A percentile compares a stretch with the other conserved stretches of the same genome.
Evolutionary conservation across 192 early-diverging fungal genomes (phyloP).

Genomic region (Backusella tuberculispora): DNA sequence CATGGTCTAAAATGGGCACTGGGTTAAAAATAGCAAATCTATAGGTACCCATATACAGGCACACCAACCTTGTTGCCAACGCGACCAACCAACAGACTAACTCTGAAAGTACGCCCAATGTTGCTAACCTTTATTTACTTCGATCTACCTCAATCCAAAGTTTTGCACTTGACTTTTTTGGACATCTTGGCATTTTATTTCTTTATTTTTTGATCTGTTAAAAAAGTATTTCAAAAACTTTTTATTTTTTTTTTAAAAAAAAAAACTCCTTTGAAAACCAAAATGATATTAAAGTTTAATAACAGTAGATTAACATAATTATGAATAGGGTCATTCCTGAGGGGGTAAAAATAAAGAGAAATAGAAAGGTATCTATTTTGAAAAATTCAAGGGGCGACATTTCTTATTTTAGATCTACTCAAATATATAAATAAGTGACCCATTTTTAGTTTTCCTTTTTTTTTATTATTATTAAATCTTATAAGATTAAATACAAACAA

Average conservation of each 20-base stretch:
- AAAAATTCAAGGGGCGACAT: background rate
- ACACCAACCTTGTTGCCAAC: background rate
- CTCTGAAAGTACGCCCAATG: background rate
- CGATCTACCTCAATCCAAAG: slow-evolving; percentile 6
- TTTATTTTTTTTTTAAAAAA: background rate
- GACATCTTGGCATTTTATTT: slow-evolving; percentile 7
- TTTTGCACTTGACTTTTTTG: slow-evolving; percentile 2
- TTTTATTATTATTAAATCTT: background rate
- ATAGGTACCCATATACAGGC: background rate
- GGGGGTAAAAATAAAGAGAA: slow-evolving; percentile 14
- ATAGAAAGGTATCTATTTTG: slow-evolving; percentile 3
- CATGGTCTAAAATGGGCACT: background rate
- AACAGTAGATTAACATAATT: background rate
- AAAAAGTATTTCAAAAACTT: background rate
- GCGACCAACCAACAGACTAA: background rate
- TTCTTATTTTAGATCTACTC: background rate
- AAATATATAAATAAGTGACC: slow-evolving; percentile 13
- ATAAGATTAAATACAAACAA: background rate
- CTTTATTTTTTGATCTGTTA: background rate
- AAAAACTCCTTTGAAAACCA: background rate
- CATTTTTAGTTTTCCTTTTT: slow-evolving; percentile 11
- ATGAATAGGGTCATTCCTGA: slow-evolving; percentile 2
- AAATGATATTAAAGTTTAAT: slow-evolving; percentile 9
- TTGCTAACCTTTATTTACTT: background rate
- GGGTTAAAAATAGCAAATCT: background rate